These are phyloP conservation scores for Eucalyptus curtisii DNA, from an alignment of 345 rosid genomes.

Conservation along the genomic window DNA sequence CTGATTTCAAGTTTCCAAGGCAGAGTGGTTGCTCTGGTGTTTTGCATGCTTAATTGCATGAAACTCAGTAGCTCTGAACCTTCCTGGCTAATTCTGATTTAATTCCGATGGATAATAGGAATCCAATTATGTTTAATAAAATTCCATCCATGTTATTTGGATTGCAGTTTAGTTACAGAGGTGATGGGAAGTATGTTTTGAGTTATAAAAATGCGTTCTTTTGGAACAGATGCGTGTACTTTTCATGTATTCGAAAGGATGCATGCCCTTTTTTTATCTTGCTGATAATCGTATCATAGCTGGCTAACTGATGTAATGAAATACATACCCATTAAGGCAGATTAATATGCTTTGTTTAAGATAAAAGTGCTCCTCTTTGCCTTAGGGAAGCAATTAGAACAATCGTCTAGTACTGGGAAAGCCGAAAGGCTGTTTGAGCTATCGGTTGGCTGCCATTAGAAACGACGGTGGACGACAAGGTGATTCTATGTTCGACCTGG, in stretches of 20 bases:
- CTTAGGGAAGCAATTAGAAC: neutral
- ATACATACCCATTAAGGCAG: neutral
- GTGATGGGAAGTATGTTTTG: neutral
- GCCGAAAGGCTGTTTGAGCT: neutral
- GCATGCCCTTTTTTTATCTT: neutral
- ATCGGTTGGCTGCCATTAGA: neutral
- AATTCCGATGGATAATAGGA: neutral
- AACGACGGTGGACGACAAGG: neutral
- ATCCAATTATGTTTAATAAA: neutral
- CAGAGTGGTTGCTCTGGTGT: neutral
- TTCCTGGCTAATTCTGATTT: neutral
- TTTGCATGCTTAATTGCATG: neutral
- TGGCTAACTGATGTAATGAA: neutral
- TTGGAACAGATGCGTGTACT: neutral
- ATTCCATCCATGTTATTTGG: neutral
- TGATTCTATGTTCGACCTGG: neutral
- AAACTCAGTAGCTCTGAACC: neutral
- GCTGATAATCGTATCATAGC: neutral
- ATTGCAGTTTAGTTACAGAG: neutral
- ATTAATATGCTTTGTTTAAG: neutral
- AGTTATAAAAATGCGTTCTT: neutral
- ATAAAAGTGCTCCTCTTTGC: neutral
- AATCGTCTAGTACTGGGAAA: neutral
- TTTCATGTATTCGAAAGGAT: neutral
- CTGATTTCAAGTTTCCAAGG: neutral